A percentile compares a stretch with the other conserved stretches of the same genome.
These are phyloP conservation scores for Krasilnikovozyma curviuscula DNA, from an alignment of 768 basidiomycete genomes.

Conservation along the genomic window DNA sequence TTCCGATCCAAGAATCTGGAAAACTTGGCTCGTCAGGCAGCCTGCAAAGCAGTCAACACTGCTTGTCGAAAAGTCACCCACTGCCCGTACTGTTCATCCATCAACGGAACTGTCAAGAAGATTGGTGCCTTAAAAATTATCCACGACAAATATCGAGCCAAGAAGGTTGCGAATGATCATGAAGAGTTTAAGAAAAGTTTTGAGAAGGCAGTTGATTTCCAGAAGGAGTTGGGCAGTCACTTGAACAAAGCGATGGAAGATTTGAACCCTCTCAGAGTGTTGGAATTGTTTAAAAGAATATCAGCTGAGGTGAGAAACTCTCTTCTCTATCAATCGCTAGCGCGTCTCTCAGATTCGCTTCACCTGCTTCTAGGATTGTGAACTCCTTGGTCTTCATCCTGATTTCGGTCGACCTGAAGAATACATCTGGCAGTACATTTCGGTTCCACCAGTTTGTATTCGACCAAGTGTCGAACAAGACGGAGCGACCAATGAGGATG, in stretches of 20 bases:
- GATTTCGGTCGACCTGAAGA: conserved; percentile 81
- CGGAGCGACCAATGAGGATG: conserved; percentile 87
- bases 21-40: conserved; percentile 66
- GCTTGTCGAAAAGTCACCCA: conserved; percentile 74
- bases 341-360: not conserved
- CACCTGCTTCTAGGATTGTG: conserved; percentile 51
- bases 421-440: conserved; percentile 96
- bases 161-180: conserved; percentile 66
- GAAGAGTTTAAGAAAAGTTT: conserved; percentile 74
- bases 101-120: conserved; percentile 93
- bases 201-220: conserved; percentile 55
- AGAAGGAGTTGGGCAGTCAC: conserved; percentile 68
- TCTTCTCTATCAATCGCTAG: not conserved
- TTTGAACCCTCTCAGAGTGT: conserved; percentile 76
- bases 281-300: conserved; percentile 79
- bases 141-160: conserved; percentile 90
- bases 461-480: conserved; percentile 94
- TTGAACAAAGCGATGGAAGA: conserved; percentile 82
- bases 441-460: conserved; percentile 93
- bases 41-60: conserved; percentile 67
- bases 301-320: conserved; percentile 65
- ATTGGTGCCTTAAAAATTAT: conserved; percentile 85
- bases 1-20: conserved; percentile 81
- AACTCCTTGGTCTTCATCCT: conserved; percentile 77
- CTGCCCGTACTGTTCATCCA: conserved; percentile 80